phyloP scores from a whole-genome alignment of 2,329 filamentous ascomycete genomes.

The Fusarium oligoseptatum region DNA sequence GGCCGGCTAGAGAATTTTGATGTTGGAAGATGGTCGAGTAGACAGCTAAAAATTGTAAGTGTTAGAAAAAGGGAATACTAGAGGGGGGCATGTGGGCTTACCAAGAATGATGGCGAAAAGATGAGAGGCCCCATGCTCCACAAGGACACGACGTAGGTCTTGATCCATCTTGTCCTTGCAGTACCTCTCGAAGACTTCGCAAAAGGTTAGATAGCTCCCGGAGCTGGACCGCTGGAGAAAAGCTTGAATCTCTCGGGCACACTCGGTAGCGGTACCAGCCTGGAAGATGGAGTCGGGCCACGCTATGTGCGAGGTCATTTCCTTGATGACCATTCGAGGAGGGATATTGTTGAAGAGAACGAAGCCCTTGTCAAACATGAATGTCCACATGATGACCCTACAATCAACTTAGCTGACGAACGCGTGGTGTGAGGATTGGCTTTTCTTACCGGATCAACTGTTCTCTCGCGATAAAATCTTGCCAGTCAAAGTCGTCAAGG shows the following conservation, averaged over 20 bases:
- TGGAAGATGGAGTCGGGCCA: background rate
- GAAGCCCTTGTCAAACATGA: background rate
- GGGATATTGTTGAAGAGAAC: background rate
- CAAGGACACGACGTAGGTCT: background rate
- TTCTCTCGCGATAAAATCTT: background rate
- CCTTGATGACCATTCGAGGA: background rate
- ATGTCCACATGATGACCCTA: background rate
- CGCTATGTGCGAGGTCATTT: background rate
- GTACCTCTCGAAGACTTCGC: background rate
- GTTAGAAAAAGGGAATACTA: too few relatives aligned
- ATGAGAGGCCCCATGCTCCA: background rate
- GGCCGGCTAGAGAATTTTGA: background rate
- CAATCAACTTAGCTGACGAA: background rate
- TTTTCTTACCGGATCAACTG: background rate
- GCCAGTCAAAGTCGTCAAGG: background rate
- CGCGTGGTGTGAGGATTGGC: fast-evolving
- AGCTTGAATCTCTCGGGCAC: background rate
- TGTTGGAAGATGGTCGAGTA: background rate
- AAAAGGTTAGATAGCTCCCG: background rate
- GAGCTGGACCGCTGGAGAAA: background rate
- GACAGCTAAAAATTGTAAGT: too few relatives aligned
- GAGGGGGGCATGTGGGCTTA: too few relatives aligned
- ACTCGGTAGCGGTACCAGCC: background rate
- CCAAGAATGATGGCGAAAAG: background rate
- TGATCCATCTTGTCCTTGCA: background rate